Base-by-base conservation (phyloP, 2,329 filamentous ascomycete genomes). In the Trichothecium roseum region DNA sequence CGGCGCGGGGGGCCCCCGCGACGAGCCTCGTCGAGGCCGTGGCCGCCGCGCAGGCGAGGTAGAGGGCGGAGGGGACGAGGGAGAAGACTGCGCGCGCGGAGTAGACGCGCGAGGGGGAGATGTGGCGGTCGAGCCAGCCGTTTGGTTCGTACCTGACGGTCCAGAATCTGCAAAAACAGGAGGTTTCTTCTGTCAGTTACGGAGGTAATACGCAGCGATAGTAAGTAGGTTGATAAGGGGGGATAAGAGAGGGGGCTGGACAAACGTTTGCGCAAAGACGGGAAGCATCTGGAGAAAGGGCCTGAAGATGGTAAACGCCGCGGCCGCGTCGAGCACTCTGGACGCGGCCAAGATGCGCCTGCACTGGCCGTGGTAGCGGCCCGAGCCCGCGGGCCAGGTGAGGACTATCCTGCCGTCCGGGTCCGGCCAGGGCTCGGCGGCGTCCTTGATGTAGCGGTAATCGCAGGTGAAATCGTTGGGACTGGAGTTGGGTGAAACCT, bases 1-100 rank as follows among this genome's bases (percentile, higher is more conserved):
- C 52, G 10, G 40, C 37, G 30, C 48, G 50, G 42, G 51, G 45
- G n/a, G n/a, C n/a, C 28, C 43, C 52, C 30, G 45, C 42, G 1
- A 54, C 46, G 8, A 51, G 53, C 20, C 37, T 52, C 18, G 29
- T 47, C 29, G 34, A 30, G 28, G 27, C 4, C 14, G 30, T 15
- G 15, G 30, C 13, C 15, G 30, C 9, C 7, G 16, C 27, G 9
- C 15, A 31, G 15, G 17, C 17, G 15, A 36, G 26, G 28, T 30
- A 30, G 15, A 36, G 18, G 10, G 26, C 34, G n/a, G 28, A 14
- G 10, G 28, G n/a, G 12, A 24, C 27, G 27, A 24, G 10, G 15
- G 27, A 30, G 27, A 18, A 17, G 34, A 36, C 14, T 12, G 27
- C 14, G 14, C 34, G 10, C 9, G 18, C 13, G 5, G 17, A 5